Conservation (phyloP, 2,329 filamentous ascomycete species). For the Catunica adiposa region DNA sequence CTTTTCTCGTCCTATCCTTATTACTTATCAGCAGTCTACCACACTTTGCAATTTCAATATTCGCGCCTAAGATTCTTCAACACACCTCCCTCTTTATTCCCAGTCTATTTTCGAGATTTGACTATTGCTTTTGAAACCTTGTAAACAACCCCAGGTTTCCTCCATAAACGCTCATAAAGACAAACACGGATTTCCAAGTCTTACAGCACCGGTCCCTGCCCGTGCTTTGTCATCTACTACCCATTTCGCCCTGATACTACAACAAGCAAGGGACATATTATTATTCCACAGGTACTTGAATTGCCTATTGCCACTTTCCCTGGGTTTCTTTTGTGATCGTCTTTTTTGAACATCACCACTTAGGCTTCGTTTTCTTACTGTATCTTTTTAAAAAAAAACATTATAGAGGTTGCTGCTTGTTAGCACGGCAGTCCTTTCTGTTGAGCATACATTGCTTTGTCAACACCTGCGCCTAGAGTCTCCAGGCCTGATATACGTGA, state of each 20-base stretch:
- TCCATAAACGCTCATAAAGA: not conserved
- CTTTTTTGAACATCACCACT: not conserved
- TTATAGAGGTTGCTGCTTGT: not conserved
- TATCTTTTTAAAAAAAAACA: not conserved
- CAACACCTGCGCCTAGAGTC: not conserved
- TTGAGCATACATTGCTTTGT: not conserved
- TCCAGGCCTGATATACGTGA: not conserved
- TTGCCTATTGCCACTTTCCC: not conserved
- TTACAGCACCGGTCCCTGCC: conserved; percentile 5
- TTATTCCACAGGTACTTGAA: not conserved
- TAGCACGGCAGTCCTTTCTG: not conserved
- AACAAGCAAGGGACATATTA: not conserved
- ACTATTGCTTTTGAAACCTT: not conserved
- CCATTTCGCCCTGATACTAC: conserved; percentile 7
- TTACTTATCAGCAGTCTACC: too few relatives aligned
- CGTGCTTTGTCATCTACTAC: conserved; percentile 5
- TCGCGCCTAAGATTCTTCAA: not conserved
- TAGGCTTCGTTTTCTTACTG: not conserved
- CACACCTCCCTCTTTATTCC: not conserved
- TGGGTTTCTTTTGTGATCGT: not conserved
- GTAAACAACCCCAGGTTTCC: not conserved
- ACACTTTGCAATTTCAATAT: too few relatives aligned
- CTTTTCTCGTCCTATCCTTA: too few relatives aligned
- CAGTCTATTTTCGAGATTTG: not conserved
- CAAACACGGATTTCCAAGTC: not conserved